Conservation (phyloP, 2,329 filamentous ascomycete genomes). For the Cryphonectria radicalis region DNA sequence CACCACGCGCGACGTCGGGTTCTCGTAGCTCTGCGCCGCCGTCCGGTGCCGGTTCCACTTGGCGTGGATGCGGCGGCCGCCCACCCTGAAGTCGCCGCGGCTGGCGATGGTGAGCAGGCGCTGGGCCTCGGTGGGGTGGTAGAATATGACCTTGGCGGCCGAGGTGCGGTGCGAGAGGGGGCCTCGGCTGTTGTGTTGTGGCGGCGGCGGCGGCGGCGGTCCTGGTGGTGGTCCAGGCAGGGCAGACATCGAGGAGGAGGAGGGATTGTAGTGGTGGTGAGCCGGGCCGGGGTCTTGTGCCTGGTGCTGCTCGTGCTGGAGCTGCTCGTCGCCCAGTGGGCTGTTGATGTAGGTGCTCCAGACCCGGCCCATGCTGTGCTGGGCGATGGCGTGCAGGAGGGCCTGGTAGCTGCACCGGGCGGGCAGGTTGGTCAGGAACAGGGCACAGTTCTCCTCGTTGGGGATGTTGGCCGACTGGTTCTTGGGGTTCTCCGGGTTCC, state of each 20-base stretch:
- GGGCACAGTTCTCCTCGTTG: constrained; percentile 19
- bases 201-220: no score
- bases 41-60: constrained; percentile 18
- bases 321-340: neutral
- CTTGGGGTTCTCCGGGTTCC: constrained; percentile 19
- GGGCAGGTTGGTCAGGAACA: constrained; percentile 23
- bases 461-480: constrained; percentile 27
- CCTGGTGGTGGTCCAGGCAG: neutral
- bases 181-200: neutral
- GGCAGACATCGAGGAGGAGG: neutral
- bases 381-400: neutral
- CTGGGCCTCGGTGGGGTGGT: constrained; percentile 14
- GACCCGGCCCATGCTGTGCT: constrained; percentile 14
- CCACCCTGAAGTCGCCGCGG: neutral
- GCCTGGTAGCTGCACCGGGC: constrained; percentile 10
- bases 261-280: neutral
- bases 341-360: constrained; percentile 18
- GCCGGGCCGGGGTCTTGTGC: neutral
- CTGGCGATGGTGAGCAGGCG: neutral
- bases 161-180: constrained; percentile 9
- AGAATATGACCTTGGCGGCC: constrained; percentile 29
- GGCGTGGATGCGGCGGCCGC: neutral
- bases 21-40: neutral
- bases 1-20: constrained; percentile 15
- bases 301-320: neutral